Evolutionary conservation across 2,329 filamentous ascomycete genomes (phyloP).

Genomic region (Penicillium sp.): DNA sequence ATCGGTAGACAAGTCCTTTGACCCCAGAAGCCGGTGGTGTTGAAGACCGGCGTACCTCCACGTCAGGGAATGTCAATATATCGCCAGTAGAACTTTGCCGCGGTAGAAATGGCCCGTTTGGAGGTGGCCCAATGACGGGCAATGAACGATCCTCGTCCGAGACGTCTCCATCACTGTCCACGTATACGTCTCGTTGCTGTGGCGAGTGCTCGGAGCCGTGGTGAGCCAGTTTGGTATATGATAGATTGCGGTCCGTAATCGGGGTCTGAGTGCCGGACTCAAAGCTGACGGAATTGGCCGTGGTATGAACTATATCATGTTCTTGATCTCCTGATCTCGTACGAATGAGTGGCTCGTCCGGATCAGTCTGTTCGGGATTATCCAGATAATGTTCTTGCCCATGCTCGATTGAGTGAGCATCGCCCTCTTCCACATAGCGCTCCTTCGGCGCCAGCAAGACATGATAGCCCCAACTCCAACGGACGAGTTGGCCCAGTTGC

Average conservation of each 20-base stretch:
- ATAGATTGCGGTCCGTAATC: slow-evolving; percentile 28
- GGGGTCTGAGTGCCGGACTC: slow-evolving; percentile 40
- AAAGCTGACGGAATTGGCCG: slow-evolving; percentile 10
- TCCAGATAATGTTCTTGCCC: slow-evolving; percentile 40
- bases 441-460: slow-evolving; percentile 84
- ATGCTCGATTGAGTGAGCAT: slow-evolving; percentile 37
- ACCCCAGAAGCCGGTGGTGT: slow-evolving; percentile 25
- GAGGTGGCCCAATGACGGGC: slow-evolving; percentile 28
- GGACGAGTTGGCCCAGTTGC: slow-evolving; percentile 87
- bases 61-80: slow-evolving; percentile 56
- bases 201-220: background rate
- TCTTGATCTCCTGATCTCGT: slow-evolving; percentile 27
- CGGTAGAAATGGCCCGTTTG: slow-evolving; percentile 32
- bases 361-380: slow-evolving; percentile 34
- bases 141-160: slow-evolving; percentile 20
- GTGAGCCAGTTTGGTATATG: slow-evolving; percentile 31
- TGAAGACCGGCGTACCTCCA: slow-evolving; percentile 28
- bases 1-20: slow-evolving; percentile 24
- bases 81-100: slow-evolving; percentile 46
- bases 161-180: slow-evolving; percentile 16
- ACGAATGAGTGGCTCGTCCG: slow-evolving; percentile 33
- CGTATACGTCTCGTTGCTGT: background rate
- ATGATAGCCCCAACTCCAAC: slow-evolving; percentile 98
- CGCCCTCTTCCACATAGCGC: slow-evolving; percentile 42
- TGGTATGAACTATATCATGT: slow-evolving; percentile 17